Base-by-base conservation (phyloP, 1,284 basidiomycete species). In the Sporisorium exsertum region DNA sequence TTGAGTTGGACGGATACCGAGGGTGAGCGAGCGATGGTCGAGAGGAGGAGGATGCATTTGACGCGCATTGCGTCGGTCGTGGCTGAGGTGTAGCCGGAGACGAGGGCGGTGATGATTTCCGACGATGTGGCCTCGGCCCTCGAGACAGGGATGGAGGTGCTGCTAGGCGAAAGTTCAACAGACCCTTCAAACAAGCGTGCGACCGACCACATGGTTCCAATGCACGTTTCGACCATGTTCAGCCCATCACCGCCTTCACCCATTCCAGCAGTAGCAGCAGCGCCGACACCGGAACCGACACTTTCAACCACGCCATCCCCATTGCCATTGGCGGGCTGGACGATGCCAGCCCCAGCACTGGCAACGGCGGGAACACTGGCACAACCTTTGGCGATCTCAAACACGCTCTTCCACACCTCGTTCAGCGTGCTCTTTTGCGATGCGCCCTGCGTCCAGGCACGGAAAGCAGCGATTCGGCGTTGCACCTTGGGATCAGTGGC, bases 171-270 rank as follows among this genome's bases (percentile, higher is more conserved):
- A 3, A 80, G 58, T 0, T 57, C 56, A 2, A 81, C 59, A n/a
- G 65, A 51, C 1, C 79, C 81, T 47, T 80, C 72, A 2, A 80
- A 35, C n/a, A 74, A 49, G 7, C 81, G 72, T 7, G 80, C 69
- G 5, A 83, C 29, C 1, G 73, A 77, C 80, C 80, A 84, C 58
- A 84, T 72, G 32, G 55, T 62, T 12, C 76, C 78, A 16, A 84
- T 68, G 47, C 79, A 77, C 20, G 75, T 78, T 33, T 82, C 80
- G 22, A 84, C 69, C 56, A 80, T 78, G 2, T 26, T 40, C 35
- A 81, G 51, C 2, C 81, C 82, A 47, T 84, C 81, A 5, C 22
- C 26, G 1, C 64, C 72, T 18, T 71, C 73, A 7, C 37, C 58
- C 4, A 18, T 42, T 2, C 60, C 64, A 5, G 24, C 40, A n/a